These are phyloP conservation scores for Wickerhamomyces strasburgensis DNA, from an alignment of 805 yeast genomes.

Conservation along the genomic window DNA sequence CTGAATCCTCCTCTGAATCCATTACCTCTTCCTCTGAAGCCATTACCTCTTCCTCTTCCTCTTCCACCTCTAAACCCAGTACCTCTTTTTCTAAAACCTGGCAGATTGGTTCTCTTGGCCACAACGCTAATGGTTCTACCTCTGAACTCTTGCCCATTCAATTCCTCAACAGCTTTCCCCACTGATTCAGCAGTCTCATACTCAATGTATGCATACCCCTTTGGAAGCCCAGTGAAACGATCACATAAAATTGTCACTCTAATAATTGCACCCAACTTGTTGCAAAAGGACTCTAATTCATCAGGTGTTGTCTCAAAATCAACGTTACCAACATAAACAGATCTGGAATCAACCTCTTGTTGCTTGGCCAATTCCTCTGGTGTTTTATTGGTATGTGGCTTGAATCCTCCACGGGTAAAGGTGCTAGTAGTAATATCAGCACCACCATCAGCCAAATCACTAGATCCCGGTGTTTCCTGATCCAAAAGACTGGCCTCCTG, in stretches of 20 bases:
- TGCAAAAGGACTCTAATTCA: conserved; percentile 43
- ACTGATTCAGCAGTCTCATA: conserved; percentile 42
- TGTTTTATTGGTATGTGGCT: conserved; percentile 13
- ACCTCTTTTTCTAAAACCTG: conserved; percentile 35
- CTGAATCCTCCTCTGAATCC: conserved; percentile 14
- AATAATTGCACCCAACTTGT: conserved; percentile 39
- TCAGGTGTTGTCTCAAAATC: conserved; percentile 45
- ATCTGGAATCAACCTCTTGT: conserved; percentile 45
- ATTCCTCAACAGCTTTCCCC: conserved; percentile 38
- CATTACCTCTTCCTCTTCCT: conserved; percentile 13
- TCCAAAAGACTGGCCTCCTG: too few relatives aligned
- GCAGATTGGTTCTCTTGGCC: conserved; percentile 50
- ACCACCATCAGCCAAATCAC: too few relatives aligned
- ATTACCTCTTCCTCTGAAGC: conserved; percentile 22
- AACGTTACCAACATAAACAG: conserved; percentile 51
- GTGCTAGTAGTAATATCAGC: too few relatives aligned
- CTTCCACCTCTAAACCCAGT: conserved; percentile 23
- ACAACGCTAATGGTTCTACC: conserved; percentile 44
- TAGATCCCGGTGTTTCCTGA: too few relatives aligned
- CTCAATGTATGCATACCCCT: conserved; percentile 63
- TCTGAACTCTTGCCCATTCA: conserved; percentile 39
- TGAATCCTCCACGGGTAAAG: too few relatives aligned
- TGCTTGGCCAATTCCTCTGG: conserved; percentile 31
- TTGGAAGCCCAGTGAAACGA: conserved; percentile 40
- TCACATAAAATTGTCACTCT: conserved; percentile 49